Conservation (phyloP, 345 rosid genomes). For the Heritiera fomes region DNA sequence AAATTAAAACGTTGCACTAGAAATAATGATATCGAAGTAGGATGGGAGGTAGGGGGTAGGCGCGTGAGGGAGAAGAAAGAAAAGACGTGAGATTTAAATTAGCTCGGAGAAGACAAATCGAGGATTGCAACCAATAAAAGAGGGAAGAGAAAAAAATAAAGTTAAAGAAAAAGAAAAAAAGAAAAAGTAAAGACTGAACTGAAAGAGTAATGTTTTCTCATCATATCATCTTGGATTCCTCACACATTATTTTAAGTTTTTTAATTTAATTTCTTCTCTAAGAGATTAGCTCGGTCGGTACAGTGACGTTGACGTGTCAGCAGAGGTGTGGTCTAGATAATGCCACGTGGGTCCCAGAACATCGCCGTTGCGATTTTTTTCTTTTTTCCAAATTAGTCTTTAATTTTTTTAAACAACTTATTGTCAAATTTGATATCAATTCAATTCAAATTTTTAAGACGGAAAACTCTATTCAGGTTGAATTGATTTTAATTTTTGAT, state of each 20-base stretch:
- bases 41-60: neutral
- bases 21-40: no score
- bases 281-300: neutral
- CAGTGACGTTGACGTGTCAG: slow-evolving; percentile 44
- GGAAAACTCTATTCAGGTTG: no score
- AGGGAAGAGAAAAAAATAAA: neutral
- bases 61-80: neutral
- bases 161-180: neutral
- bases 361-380: neutral
- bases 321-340: slow-evolving; percentile 13
- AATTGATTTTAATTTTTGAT: no score
- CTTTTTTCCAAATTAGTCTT: neutral
- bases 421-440: no score
- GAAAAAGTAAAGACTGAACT: neutral
- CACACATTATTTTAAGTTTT: neutral
- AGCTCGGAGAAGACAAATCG: slow-evolving; percentile 14
- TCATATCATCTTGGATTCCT: slow-evolving; percentile 14
- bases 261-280: neutral
- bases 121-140: neutral
- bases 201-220: neutral
- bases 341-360: slow-evolving; percentile 28
- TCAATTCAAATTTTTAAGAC: no score
- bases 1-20: no score
- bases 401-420: no score
- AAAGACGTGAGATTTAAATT: neutral